Evolutionary conservation across 352 stramenopile genomes (phyloP), one percentile per base, ranked within the genome.

Genomic region (Phytophthora capsici): DNA sequence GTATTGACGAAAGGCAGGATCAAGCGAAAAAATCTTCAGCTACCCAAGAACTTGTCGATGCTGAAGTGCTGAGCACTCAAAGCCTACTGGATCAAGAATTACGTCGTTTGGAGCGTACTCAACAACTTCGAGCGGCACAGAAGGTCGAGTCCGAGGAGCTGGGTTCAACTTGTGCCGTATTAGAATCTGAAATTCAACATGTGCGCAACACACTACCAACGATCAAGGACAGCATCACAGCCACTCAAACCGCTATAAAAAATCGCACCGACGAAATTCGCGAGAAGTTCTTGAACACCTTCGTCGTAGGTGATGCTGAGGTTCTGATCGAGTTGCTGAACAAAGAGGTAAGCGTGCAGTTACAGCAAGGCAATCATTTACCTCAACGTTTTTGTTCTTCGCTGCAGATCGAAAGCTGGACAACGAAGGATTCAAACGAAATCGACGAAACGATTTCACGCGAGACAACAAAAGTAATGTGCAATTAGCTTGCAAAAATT

Each of bases 231-330:
- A 57, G 34, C 26, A 62, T 66, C 22, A 9, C 50, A n/a, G 49
- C 34, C n/a, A 43, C 60, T 23, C 44, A 74, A 68, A 74, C 55
- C 12, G 56, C 64, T n/a, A 60, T 77, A 47, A 74, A 68, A 55
- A 77, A 77, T 28, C 69, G 55, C 40, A 56, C 62, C 20, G 63
- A 76, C 19, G 67, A 74, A 66, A 47, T 80, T 43, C 72, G 72
- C 5, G 57, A 71, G 16, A 77, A 72, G 28, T 80, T 75, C 25
- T 58, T 77, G 16, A 51, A 47, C 10, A 52, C 49, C 20, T 80
- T 80, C 16, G 65, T 67, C n/a, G 22, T 71, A n/a, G 48, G 59
- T 8, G 69, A 75, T 23, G 50, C 59, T 12, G 49, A 60, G 32
- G 69, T 55, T 7, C 51, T 77, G 32, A 65, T 65, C 16, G 46